Evolutionary conservation across 164 flowering plant genomes (phyloP).

Genomic region (Magnolia sinica): DNA sequence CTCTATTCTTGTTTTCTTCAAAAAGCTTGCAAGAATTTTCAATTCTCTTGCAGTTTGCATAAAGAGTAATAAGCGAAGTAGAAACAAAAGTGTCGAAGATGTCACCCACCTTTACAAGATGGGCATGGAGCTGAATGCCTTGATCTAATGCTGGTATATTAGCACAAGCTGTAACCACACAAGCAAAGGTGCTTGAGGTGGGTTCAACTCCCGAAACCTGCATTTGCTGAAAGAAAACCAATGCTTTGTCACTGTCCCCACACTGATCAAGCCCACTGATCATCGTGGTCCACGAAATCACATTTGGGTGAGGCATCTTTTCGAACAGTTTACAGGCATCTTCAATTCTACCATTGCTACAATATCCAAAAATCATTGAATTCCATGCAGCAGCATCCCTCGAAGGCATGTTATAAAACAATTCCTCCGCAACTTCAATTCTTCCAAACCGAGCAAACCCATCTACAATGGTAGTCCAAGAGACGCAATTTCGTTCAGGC

Average conservation of each 20-base stretch:
- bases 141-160: slow-evolving; percentile 2
- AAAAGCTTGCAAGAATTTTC: slow-evolving; percentile 8
- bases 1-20: slow-evolving; percentile 1
- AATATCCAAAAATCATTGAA: slow-evolving; percentile 16
- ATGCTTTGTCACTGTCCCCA: slow-evolving; percentile 9
- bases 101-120: slow-evolving; percentile 11
- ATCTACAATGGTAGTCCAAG: slow-evolving; percentile 19
- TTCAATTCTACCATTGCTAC: slow-evolving; percentile 18
- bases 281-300: slow-evolving; percentile 21
- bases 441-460: slow-evolving; percentile 8
- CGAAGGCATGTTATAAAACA: slow-evolving; percentile 13
- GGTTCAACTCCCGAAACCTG: slow-evolving; percentile 6
- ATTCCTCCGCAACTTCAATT: slow-evolving; percentile 11
- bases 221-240: slow-evolving; percentile 16
- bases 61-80: slow-evolving; percentile 15
- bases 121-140: slow-evolving; percentile 20
- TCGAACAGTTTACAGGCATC: slow-evolving; percentile 14
- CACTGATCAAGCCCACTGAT: slow-evolving; percentile 14
- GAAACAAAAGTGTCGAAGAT: slow-evolving; percentile 8
- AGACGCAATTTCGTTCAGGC: slow-evolving; percentile 17
- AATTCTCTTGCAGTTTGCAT: slow-evolving; percentile 16
- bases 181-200: slow-evolving; percentile 16
- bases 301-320: slow-evolving; percentile 13
- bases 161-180: slow-evolving; percentile 17
- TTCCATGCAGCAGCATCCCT: slow-evolving; percentile 23